A percentile compares a stretch with the other conserved stretches of the same genome.
Conservation (phyloP, 1,284 basidiomycete genomes). For the Athelia psychrophila region DNA sequence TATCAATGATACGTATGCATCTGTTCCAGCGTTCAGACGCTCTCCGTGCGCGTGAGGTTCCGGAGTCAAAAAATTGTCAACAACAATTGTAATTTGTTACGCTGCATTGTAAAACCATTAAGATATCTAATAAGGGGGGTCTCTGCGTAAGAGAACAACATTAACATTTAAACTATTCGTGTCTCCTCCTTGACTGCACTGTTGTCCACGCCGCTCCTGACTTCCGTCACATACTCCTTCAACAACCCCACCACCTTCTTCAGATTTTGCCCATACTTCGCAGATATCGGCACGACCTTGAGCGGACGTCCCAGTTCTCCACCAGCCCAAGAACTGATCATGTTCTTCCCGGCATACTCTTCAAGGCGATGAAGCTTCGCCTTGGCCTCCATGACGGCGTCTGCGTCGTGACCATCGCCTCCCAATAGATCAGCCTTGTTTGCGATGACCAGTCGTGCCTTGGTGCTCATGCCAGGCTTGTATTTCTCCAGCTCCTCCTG, state of each 20-base stretch:
- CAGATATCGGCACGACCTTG: slow-evolving; percentile 77
- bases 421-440: slow-evolving; percentile 92
- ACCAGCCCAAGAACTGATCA: slow-evolving; percentile 31
- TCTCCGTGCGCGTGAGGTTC: too few species aligned
- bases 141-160: slow-evolving; percentile 3
- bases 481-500: slow-evolving; percentile 85
- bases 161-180: slow-evolving; percentile 4
- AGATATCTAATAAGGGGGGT: too few species aligned
- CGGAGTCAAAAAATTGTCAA: too few species aligned
- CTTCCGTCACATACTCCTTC: slow-evolving; percentile 63
- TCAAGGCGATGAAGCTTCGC: slow-evolving; percentile 55
- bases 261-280: slow-evolving; percentile 80
- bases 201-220: slow-evolving; percentile 22
- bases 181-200: slow-evolving; percentile 6
- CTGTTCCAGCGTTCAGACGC: too few species aligned
- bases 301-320: slow-evolving; percentile 34
- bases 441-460: slow-evolving; percentile 81
- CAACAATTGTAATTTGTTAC: too few species aligned
- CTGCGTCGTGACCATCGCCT: slow-evolving; percentile 36
- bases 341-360: slow-evolving; percentile 49
- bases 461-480: slow-evolving; percentile 72
- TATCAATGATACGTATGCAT: too few species aligned
- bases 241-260: slow-evolving; percentile 62
- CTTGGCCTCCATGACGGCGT: slow-evolving; percentile 51
- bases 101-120: too few species aligned